A percentile compares a stretch with the other conserved stretches of the same genome.
phyloP scores from a whole-genome alignment of 2,329 filamentous ascomycete genomes.

The Sporothrix euskadiensis region DNA sequence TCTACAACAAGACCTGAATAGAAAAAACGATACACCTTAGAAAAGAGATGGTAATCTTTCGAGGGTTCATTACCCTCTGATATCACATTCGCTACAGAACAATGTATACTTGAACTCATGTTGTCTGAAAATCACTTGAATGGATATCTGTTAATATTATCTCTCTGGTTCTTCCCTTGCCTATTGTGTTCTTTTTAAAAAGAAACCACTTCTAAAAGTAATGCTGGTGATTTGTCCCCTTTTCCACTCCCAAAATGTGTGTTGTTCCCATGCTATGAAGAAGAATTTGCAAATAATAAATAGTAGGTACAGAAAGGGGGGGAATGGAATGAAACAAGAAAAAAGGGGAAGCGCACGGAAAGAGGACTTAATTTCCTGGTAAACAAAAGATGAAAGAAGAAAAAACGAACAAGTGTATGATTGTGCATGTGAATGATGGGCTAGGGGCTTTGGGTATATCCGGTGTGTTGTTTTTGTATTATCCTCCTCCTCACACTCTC shows the following conservation, averaged over 20 bases:
- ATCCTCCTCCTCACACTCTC: background rate
- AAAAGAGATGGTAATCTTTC: too few species aligned
- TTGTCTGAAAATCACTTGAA: background rate
- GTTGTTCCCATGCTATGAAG: conserved; percentile 11
- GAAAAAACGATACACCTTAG: too few species aligned
- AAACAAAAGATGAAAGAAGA: background rate
- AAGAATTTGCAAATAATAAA: background rate
- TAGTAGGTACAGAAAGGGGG: background rate
- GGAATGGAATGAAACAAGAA: background rate
- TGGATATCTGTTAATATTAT: background rate
- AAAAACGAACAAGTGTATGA: background rate
- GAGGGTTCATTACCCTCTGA: too few species aligned
- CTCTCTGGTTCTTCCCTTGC: background rate
- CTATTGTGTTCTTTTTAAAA: background rate
- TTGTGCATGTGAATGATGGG: background rate
- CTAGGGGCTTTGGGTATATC: conserved; percentile 1
- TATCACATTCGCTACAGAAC: too few species aligned
- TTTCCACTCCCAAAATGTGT: background rate
- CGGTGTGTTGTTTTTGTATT: background rate
- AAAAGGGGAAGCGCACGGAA: background rate
- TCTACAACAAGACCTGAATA: too few species aligned
- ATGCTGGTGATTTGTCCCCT: background rate
- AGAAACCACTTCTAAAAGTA: background rate
- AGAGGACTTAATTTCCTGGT: background rate
- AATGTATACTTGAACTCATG: too few species aligned